Evolutionary conservation across 352 stramenopile species (phyloP).

Genomic region (Pythium monospermum): DNA sequence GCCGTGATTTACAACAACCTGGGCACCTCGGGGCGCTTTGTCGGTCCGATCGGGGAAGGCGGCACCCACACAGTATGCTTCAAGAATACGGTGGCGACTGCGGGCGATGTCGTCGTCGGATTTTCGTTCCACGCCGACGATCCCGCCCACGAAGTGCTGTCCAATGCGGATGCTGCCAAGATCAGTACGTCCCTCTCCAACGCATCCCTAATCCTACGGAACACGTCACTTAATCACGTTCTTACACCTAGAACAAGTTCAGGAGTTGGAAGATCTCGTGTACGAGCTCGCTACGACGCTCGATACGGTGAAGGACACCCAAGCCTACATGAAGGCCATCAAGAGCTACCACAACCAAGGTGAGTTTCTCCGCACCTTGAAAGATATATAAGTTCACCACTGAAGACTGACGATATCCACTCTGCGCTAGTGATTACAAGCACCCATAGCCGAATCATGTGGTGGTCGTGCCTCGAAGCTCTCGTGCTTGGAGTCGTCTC

Average conservation of each 20-base stretch:
- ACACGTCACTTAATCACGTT: neutral
- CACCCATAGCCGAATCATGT: slow-evolving; percentile 78
- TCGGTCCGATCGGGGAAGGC: slow-evolving; percentile 46
- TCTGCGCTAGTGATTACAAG: slow-evolving; percentile 74
- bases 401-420: neutral
- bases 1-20: slow-evolving; percentile 49
- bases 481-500: slow-evolving; percentile 62
- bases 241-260: slow-evolving; percentile 61
- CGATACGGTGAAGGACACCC: slow-evolving; percentile 84
- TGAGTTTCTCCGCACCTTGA: slow-evolving; percentile 25
- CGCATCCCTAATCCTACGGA: neutral
- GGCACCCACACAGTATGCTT: slow-evolving; percentile 74
- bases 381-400: no score
- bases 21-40: slow-evolving; percentile 49
- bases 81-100: slow-evolving; percentile 48
- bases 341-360: slow-evolving; percentile 71
- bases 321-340: slow-evolving; percentile 85
- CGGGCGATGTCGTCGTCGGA: slow-evolving; percentile 68
- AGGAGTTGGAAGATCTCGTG: slow-evolving; percentile 83
- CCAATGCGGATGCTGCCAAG: slow-evolving; percentile 82
- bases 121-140: slow-evolving; percentile 87
- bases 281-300: slow-evolving; percentile 83
- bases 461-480: slow-evolving; percentile 79
- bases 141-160: slow-evolving; percentile 79
- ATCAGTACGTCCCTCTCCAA: slow-evolving; percentile 59